phyloP scores from a whole-genome alignment of 2,329 filamentous ascomycete species.

The Ophiocordyceps australis region DNA sequence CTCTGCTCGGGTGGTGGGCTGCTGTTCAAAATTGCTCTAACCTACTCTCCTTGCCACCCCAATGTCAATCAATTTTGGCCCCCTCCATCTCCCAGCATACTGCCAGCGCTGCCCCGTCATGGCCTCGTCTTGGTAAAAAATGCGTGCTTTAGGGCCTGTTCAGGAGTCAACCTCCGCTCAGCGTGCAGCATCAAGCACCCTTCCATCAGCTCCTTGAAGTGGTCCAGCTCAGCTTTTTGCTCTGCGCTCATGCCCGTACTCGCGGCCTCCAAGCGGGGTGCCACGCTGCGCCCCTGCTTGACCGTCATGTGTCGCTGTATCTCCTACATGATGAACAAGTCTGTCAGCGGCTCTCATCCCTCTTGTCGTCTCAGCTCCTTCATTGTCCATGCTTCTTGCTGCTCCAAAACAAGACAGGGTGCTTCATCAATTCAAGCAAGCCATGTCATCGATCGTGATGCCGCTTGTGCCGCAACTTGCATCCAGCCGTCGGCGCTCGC shows the following conservation, averaged over 20 bases:
- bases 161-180: slow-evolving; percentile 75
- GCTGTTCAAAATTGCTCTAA: not conserved
- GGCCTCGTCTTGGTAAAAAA: slow-evolving; percentile 43
- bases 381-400: too few species aligned
- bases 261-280: slow-evolving; percentile 58
- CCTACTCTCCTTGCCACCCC: too few species aligned
- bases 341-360: too few species aligned
- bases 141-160: slow-evolving; percentile 73
- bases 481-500: too few species aligned
- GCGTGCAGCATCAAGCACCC: slow-evolving; percentile 79
- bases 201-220: slow-evolving; percentile 77
- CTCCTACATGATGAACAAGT: too few species aligned
- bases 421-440: too few species aligned
- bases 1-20: not conserved
- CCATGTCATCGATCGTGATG: too few species aligned
- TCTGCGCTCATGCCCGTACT: slow-evolving; percentile 55
- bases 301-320: slow-evolving; percentile 47
- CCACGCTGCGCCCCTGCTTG: slow-evolving; percentile 68
- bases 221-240: slow-evolving; percentile 60
- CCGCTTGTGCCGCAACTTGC: too few species aligned
- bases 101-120: not conserved
- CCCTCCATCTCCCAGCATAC: not conserved
- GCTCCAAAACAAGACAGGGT: too few species aligned
- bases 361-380: too few species aligned
- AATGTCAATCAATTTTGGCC: too few species aligned